Conservation (phyloP, 2,329 filamentous ascomycete genomes). For the Hypomyces rosellus region DNA sequence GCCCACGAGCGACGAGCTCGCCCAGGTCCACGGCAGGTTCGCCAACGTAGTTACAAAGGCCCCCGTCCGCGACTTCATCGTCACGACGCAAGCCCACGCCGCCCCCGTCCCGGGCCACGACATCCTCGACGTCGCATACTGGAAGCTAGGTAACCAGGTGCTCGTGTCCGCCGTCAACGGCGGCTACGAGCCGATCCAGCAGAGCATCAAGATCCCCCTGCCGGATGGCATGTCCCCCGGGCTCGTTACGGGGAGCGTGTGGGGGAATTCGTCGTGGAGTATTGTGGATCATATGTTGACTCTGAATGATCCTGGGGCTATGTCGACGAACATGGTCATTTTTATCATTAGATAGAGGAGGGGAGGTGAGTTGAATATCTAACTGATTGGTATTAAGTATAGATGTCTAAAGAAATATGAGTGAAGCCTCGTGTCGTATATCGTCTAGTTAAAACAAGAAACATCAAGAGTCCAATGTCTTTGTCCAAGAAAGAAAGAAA, state of each 20-base stretch:
- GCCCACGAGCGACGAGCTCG: conserved; percentile 32
- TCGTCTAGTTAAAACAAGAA: too few relatives aligned
- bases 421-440: too few relatives aligned
- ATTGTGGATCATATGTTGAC: conserved; percentile 8
- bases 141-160: conserved; percentile 14
- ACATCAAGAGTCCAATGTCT: too few relatives aligned
- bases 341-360: not conserved
- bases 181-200: conserved; percentile 14
- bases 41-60: conserved; percentile 29
- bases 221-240: conserved; percentile 6
- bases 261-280: conserved; percentile 17
- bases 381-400: too few relatives aligned
- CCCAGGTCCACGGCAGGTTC: conserved; percentile 32
- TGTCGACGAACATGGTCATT: conserved; percentile 21
- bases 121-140: conserved; percentile 19
- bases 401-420: too few relatives aligned
- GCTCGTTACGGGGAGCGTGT: conserved; percentile 3
- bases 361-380: too few relatives aligned
- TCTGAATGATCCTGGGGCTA: conserved; percentile 11
- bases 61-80: conserved; percentile 35
- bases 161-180: conserved; percentile 20
- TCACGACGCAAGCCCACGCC: conserved; percentile 22
- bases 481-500: too few relatives aligned
- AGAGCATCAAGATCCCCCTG: conserved; percentile 12
- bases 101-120: conserved; percentile 4